Evolutionary conservation across 1,284 basidiomycete species (phyloP), one percentile per base, ranked within the genome.

Genomic region (Heterobasidion occidentale): DNA sequence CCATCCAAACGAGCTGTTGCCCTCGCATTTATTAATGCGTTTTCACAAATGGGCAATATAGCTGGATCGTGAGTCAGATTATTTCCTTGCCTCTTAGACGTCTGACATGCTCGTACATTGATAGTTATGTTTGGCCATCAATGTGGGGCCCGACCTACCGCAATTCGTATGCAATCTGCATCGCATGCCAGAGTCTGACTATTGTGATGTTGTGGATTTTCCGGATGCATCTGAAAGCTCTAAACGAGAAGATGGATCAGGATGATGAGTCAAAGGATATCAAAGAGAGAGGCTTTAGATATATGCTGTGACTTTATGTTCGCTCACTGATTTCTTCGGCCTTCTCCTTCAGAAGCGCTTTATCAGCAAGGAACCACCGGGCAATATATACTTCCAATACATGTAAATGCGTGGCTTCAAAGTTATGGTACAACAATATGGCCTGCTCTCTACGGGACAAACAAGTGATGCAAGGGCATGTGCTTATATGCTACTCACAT

Each of bases 1-100:
- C 78, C 86, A 8, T 79, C 81, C 12, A 90, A 89, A 70, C 83
- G 87, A 36, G 87, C 87, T 19, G 85, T 89, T 34, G 84, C 83
- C 6, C 73, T 92, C 53, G 89, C 87, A 0, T 70, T 86, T 54
- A 82, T 88, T 59, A 90, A 90, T 65, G 78, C 83, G 35, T 79
- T 87, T 63, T 81, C 82, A 15, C 81, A 86, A 60, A 71, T 87
- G 6, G 88, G 88, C 1, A 91, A 91, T 66, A 75, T 91, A 44
- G 70, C 78, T 53, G 88, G 89, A 62, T 87, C 88, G 75, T 91
- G 69, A 74, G 86, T 75, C 14, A 35, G 36, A 8, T 9, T 27
- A n/a, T n/a, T 15, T 15, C 33, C 27, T 17, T 35, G 1, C n/a
- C 27, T 27, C n/a, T 19, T 20, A 9, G 17, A 15, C 4, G 17